Evolutionary conservation across 2,329 filamentous ascomycete species (phyloP).

Genomic region (Hymenoscyphus repandus): DNA sequence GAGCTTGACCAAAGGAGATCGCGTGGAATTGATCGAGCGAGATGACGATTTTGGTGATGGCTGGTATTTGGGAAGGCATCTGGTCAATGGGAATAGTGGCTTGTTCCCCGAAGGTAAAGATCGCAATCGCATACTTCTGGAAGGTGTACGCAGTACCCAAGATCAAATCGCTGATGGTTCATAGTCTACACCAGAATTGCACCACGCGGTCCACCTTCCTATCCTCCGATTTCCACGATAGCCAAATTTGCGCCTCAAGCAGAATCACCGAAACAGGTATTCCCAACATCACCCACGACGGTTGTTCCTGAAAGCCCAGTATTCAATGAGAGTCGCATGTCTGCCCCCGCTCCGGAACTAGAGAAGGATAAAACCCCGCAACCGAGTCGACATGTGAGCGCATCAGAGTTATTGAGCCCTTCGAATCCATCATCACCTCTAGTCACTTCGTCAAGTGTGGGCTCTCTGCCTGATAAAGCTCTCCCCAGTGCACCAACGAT

Average conservation of each 20-base stretch:
- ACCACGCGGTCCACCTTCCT: slow-evolving; percentile 28
- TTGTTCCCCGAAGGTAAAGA: slow-evolving; percentile 73
- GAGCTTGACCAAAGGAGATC: slow-evolving; percentile 77
- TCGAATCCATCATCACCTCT: slow-evolving; percentile 29
- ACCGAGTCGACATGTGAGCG: slow-evolving; percentile 28
- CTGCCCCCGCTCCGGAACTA: slow-evolving; percentile 6
- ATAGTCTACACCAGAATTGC: slow-evolving; percentile 33
- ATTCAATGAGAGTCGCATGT: slow-evolving; percentile 10
- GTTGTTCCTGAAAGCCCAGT: slow-evolving; percentile 7
- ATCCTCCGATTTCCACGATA: slow-evolving; percentile 20
- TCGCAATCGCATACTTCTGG: background rate
- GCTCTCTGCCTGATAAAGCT: slow-evolving; percentile 1
- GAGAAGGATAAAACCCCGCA: slow-evolving; percentile 22
- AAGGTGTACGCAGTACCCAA: no score
- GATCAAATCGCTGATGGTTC: no score
- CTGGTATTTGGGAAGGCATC: slow-evolving; percentile 74
- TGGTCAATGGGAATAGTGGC: slow-evolving; percentile 67
- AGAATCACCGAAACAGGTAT: background rate
- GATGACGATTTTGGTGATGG: slow-evolving; percentile 88
- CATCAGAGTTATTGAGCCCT: slow-evolving; percentile 25
- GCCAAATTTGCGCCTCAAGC: slow-evolving; percentile 1
- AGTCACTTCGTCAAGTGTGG: slow-evolving; percentile 1
- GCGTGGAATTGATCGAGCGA: slow-evolving; percentile 76
- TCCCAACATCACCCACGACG: slow-evolving; percentile 2
- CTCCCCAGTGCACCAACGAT: slow-evolving; percentile 8